Base-by-base conservation (phyloP, 2,329 filamentous ascomycete genomes). In the Alternaria ethzedia region DNA sequence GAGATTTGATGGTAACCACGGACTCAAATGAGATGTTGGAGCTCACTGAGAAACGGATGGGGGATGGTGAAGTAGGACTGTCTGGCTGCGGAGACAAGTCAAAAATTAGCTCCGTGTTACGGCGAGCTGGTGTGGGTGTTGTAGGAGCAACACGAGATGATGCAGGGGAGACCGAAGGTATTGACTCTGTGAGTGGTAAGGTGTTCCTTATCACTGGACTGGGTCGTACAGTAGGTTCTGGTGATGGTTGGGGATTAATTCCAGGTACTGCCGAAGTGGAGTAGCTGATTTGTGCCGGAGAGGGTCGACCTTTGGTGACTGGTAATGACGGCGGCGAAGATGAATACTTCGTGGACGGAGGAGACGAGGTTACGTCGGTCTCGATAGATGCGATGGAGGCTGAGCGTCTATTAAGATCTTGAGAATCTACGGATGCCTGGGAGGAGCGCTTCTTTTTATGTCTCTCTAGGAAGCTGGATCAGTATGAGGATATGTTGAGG, bases 381-480 rank as follows among this genome's bases (percentile, higher is more conserved):
- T 64, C 63, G 44, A 61, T 23, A 32, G 70, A 66, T 26, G 56
- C 26, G 13, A 54, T 60, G 28, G 66, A 57, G 21, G 59, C 60
- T 36, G 59, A 58, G 36, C 30, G 49, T 45, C 63, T 51, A 57
- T 57, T 54, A 36, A 23, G 41, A 47, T 57, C 61, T n/a, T 57
- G 36, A 20, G 25, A 51, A 30, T 67, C 54, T 49, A 66, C 62
- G 32, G 55, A 45, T 26, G 59, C 45, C 47, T 64, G 62, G 28
- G 55, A 50, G 20, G 58, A 52, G n/a, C 59, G 63, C 55, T 51
- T 67, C 44, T 71, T 66, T 43, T 65, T 69, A 32, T 68, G 65
- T 54, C 66, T 71, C 59, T 59, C 70, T 70, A 15, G n/a, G n/a
- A 26, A 52, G 13, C 8, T 25, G 11, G 28, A 47, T 70, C 30